A percentile compares a stretch with the other conserved stretches of the same genome.
Conservation (phyloP, 202 grass and related monocot genomes). For the Hordeum pubiflorum region DNA sequence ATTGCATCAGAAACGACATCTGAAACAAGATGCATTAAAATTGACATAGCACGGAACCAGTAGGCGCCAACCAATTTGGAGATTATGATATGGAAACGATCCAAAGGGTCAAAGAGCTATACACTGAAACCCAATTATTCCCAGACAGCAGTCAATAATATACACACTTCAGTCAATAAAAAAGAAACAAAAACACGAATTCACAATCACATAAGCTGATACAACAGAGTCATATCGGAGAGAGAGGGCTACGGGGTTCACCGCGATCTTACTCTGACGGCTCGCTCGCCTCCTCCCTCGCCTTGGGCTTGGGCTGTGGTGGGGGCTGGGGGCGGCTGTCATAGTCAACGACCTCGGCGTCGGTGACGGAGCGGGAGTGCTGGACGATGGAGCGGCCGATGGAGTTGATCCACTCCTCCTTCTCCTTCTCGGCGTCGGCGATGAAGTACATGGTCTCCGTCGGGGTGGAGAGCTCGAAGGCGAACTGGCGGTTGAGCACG, state of each 20-base stretch:
- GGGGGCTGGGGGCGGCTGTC: conserved; percentile 44
- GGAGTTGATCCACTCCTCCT: conserved; percentile 98
- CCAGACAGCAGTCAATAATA: neutral
- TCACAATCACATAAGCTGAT: conserved; percentile 20
- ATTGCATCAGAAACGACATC: no score
- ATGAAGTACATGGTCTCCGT: conserved; percentile 98
- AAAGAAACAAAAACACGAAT: neutral
- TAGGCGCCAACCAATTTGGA: neutral
- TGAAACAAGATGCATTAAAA: neutral
- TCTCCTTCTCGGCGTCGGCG: conserved; percentile 93
- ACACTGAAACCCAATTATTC: neutral
- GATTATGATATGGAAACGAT: neutral
- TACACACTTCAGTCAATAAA: conserved; percentile 5
- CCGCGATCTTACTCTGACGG: conserved; percentile 12
- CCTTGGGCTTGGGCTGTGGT: conserved; percentile 2
- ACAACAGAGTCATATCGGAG: conserved; percentile 12
- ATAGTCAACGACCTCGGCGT: conserved; percentile 85
- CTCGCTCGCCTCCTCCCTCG: neutral
- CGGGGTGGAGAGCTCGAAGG: conserved; percentile 84
- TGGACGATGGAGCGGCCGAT: conserved; percentile 89
- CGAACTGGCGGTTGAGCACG: conserved; percentile 73
- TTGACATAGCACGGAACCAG: neutral
- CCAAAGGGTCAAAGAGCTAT: neutral
- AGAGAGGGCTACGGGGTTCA: neutral
- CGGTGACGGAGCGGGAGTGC: conserved; percentile 71